phyloP scores from a whole-genome alignment of 2,329 filamentous ascomycete species.

The Alternaria solani region DNA sequence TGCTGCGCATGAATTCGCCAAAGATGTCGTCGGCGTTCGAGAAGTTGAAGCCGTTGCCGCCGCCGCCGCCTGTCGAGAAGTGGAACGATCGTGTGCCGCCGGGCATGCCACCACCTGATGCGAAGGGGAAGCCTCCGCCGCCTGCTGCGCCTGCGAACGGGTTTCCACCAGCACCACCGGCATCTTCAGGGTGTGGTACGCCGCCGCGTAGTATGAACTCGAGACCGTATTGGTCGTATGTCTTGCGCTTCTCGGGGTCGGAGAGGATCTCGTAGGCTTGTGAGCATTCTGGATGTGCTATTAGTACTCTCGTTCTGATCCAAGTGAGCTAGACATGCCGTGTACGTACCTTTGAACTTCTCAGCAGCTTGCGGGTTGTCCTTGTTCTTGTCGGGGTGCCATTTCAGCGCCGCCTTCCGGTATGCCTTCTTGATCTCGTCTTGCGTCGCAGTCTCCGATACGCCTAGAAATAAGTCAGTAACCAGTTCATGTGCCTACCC shows the following conservation, averaged over 20 bases:
- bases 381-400: slow-evolving; percentile 98
- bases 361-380: slow-evolving; percentile 84
- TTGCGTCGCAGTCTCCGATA: slow-evolving; percentile 81
- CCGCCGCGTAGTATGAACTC: slow-evolving; percentile 90
- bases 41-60: slow-evolving; percentile 77
- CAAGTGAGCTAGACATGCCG: neutral
- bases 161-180: slow-evolving; percentile 47
- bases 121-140: slow-evolving; percentile 61
- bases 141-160: slow-evolving; percentile 54
- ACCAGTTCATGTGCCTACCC: slow-evolving; percentile 13
- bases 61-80: slow-evolving; percentile 66
- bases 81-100: slow-evolving; percentile 67
- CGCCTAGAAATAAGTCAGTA: slow-evolving; percentile 50
- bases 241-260: slow-evolving; percentile 94
- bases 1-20: slow-evolving; percentile 76
- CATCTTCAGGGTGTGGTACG: slow-evolving; percentile 65
- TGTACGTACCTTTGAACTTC: slow-evolving; percentile 80
- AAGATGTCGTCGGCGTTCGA: slow-evolving; percentile 86
- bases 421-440: slow-evolving; percentile 99
- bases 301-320: slow-evolving; percentile 22
- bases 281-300: slow-evolving; percentile 72
- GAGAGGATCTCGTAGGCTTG: slow-evolving; percentile 98
- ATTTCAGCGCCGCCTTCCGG: slow-evolving; percentile 87
- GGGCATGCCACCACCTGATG: slow-evolving; percentile 66
- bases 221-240: slow-evolving; percentile 92